phyloP scores from a whole-genome alignment of 1,284 basidiomycete genomes.

The Fomitopsis pinicola region DNA sequence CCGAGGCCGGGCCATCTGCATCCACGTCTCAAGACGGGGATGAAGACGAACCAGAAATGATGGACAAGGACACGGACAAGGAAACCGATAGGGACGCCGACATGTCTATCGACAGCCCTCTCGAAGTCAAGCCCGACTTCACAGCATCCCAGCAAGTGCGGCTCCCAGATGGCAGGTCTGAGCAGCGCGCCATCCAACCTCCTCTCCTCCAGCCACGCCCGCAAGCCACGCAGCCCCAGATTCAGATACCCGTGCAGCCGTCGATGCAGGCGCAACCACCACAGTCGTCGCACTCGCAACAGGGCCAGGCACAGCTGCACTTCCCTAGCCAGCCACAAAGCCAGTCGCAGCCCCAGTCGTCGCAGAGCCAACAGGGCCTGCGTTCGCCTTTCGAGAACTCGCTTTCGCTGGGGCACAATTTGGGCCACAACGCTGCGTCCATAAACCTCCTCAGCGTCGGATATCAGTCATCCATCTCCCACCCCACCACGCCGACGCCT shows the following conservation, averaged over 20 bases:
- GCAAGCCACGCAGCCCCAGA: constrained; percentile 11
- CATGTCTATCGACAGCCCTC: constrained; percentile 21
- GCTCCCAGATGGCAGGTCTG: constrained; percentile 6
- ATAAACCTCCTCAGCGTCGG: constrained; percentile 24
- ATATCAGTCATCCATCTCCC: constrained; percentile 27
- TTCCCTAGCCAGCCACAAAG: constrained; percentile 15
- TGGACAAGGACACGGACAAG: constrained; percentile 19
- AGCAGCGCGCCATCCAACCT: constrained; percentile 9
- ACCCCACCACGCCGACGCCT: constrained; percentile 21
- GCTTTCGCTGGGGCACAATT: constrained; percentile 5
- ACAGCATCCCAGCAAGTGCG: constrained; percentile 1
- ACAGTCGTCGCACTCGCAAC: neutral
- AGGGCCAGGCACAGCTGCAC: constrained; percentile 3
- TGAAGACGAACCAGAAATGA: constrained; percentile 33
- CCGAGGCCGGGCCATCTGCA: constrained; percentile 25
- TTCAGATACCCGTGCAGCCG: constrained; percentile 16
- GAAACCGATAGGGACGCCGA: constrained; percentile 25
- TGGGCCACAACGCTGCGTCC: constrained; percentile 19
- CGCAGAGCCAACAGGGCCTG: constrained; percentile 15
- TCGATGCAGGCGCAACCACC: constrained; percentile 6
- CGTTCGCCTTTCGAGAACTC: constrained; percentile 19
- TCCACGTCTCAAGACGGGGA: constrained; percentile 27
- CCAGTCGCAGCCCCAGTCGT: constrained; percentile 13
- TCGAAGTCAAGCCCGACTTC: constrained; percentile 13
- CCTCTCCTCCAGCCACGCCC: constrained; percentile 20